These are phyloP conservation scores for Sechiopsis laciniata DNA, from an alignment of 306 rosid species.

Conservation along the genomic window DNA sequence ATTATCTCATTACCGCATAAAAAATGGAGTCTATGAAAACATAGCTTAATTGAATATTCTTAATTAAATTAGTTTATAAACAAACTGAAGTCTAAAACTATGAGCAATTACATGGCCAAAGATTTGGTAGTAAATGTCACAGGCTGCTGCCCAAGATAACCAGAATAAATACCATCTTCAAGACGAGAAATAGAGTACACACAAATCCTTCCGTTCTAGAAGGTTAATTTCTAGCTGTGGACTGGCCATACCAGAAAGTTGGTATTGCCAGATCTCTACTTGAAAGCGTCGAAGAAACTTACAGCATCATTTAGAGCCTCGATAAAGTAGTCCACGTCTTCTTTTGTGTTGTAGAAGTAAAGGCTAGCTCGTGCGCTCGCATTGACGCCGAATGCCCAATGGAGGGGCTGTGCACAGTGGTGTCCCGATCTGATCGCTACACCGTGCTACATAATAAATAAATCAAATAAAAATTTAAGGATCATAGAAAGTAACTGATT, in stretches of 20 bases:
- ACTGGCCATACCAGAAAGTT: background rate
- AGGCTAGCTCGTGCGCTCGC: constrained; percentile 87
- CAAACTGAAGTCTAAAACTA: constrained; percentile 6
- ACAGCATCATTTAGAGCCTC: constrained; percentile 66
- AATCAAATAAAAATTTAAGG: too few relatives aligned
- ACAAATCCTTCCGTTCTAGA: background rate
- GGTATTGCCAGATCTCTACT: constrained; percentile 28
- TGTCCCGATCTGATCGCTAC: constrained; percentile 95
- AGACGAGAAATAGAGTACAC: background rate
- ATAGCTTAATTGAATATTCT: background rate
- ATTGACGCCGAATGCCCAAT: constrained; percentile 54
- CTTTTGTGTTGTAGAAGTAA: constrained; percentile 76
- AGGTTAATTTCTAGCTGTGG: background rate
- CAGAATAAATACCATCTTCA: background rate
- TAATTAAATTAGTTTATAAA: background rate
- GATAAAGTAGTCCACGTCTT: constrained; percentile 63
- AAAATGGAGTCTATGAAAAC: background rate
- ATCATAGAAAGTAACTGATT: background rate
- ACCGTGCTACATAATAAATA: constrained; percentile 69
- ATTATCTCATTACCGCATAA: background rate
- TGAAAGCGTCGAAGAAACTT: constrained; percentile 77
- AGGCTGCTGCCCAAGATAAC: background rate
- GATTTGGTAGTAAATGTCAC: background rate
- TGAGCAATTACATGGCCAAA: background rate
- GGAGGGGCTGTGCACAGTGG: constrained; percentile 98